phyloP scores from a whole-genome alignment of 163 green algal species.

The Chlamydomonas reinhardtii region DNA sequence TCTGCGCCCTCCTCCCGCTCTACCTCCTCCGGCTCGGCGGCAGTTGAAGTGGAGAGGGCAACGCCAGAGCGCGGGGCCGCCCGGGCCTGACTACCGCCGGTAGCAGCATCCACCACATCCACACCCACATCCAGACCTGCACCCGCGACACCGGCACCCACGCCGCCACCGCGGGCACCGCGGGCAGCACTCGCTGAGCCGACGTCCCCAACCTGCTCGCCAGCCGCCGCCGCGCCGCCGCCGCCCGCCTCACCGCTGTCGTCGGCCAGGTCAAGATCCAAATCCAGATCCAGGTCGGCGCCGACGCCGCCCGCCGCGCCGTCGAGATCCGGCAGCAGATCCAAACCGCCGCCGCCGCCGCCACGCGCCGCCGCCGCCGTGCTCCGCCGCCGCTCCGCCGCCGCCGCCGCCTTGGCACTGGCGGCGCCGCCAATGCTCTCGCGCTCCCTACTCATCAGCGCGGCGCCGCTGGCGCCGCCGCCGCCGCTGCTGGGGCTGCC shows the following conservation, averaged over 20 bases:
- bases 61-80: too few relatives aligned
- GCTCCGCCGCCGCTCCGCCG: neutral
- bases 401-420: neutral
- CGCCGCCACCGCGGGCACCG: neutral
- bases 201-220: neutral
- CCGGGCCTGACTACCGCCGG: neutral
- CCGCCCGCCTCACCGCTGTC: neutral
- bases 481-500: constrained; percentile 27
- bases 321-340: constrained; percentile 11
- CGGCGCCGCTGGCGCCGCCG: neutral
- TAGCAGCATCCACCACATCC: neutral
- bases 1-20: too few relatives aligned
- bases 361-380: constrained; percentile 1
- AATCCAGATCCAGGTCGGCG: constrained; percentile 22
- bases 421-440: constrained; percentile 9
- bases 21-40: too few relatives aligned
- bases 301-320: neutral
- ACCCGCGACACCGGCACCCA: neutral
- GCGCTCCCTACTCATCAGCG: neutral
- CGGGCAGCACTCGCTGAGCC: neutral
- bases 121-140: neutral
- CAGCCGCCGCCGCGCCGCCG: too few relatives aligned
- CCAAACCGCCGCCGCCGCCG: neutral
- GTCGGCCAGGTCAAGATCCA: constrained; percentile 11
- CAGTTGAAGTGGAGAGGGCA: too few relatives aligned